Evolutionary conservation across 1,284 basidiomycete genomes (phyloP).

Genomic region (Boletus hoseneyae): DNA sequence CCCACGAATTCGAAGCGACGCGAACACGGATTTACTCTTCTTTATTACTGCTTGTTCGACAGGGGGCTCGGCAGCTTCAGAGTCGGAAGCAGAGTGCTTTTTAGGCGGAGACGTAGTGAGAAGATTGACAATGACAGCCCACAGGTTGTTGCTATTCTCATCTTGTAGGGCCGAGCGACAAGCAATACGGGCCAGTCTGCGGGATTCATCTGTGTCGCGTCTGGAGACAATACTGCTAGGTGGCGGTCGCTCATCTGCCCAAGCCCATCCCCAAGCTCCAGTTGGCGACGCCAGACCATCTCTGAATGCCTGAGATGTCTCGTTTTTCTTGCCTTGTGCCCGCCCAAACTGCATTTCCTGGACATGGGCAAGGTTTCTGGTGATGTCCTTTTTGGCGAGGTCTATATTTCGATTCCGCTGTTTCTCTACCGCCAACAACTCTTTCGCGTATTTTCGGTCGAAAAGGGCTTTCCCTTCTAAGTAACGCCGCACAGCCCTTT

Average conservation of each 20-base stretch:
- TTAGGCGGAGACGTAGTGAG: conserved; percentile 44
- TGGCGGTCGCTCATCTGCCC: conserved; percentile 75
- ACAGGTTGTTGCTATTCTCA: conserved; percentile 67
- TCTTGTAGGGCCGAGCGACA: conserved; percentile 59
- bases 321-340: conserved; percentile 23
- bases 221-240: conserved; percentile 79
- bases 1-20: conserved; percentile 20
- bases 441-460: conserved; percentile 59
- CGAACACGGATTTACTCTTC: conserved; percentile 31
- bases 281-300: conserved; percentile 46
- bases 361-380: conserved; percentile 46
- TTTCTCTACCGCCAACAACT: conserved; percentile 56
- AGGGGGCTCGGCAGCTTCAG: conserved; percentile 9
- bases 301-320: conserved; percentile 41
- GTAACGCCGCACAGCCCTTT: conserved; percentile 62
- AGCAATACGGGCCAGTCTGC: conserved; percentile 63
- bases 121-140: conserved; percentile 62
- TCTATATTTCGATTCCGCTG: conserved; percentile 57
- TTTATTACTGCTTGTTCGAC: not conserved
- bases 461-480: conserved; percentile 54
- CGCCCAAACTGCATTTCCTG: conserved; percentile 33
- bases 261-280: conserved; percentile 67
- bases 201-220: conserved; percentile 73
- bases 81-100: conserved; percentile 15
- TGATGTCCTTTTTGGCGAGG: conserved; percentile 55